Conservation (phyloP, 176 grass and related monocot species). For the Paspalum notatum region DNA sequence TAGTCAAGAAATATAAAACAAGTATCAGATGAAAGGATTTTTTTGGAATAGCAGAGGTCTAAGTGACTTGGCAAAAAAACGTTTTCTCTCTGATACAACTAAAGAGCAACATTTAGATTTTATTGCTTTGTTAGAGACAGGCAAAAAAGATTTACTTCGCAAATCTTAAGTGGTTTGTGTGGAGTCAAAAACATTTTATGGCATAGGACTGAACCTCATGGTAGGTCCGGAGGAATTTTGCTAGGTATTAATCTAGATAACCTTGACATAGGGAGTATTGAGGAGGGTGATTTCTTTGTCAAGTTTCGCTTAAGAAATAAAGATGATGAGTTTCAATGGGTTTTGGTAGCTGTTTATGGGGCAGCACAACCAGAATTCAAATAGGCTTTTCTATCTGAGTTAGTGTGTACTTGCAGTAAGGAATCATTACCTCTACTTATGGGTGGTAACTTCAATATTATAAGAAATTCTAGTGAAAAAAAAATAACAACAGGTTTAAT, state of each 20-base stretch:
- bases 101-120: too few species aligned
- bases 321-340: neutral
- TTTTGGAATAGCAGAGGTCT: too few species aligned
- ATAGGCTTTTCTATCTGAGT: neutral
- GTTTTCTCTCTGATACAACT: too few species aligned
- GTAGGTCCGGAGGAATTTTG: neutral
- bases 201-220: neutral
- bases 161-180: neutral
- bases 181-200: neutral
- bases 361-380: neutral
- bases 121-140: too few species aligned
- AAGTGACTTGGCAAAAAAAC: too few species aligned
- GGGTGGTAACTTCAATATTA: neutral
- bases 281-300: neutral
- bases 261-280: neutral
- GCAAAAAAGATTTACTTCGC: neutral
- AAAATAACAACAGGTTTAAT: neutral
- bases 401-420: neutral
- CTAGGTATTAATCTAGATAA: neutral
- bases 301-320: neutral
- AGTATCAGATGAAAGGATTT: too few species aligned
- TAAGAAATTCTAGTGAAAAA: neutral
- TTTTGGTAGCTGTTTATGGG: neutral
- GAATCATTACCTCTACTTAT: neutral
- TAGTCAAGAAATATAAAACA: too few species aligned